Conservation (phyloP, 2,329 filamentous ascomycete genomes). For the Akanthomyces uredinophilus region DNA sequence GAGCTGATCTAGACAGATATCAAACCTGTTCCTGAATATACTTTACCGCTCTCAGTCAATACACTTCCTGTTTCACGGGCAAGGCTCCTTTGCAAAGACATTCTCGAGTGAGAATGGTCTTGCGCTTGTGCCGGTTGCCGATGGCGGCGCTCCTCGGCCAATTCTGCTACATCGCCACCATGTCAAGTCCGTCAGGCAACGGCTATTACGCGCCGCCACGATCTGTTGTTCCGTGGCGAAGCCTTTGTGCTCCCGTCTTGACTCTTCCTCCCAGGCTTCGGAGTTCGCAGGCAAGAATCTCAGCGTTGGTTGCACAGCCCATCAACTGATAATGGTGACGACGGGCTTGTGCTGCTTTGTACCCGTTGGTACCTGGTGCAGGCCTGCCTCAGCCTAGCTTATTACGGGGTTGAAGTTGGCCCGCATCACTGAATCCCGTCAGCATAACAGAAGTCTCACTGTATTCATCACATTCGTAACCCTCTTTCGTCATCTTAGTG, state of each 20-base stretch:
- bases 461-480: background rate
- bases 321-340: background rate
- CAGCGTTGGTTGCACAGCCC: background rate
- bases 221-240: no score
- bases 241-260: background rate
- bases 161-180: background rate
- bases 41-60: no score
- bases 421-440: slow-evolving; percentile 5
- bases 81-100: no score
- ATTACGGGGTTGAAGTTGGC: background rate
- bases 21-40: no score
- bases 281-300: background rate
- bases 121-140: background rate
- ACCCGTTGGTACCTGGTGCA: slow-evolving; percentile 6
- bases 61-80: no score
- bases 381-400: background rate
- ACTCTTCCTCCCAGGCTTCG: background rate
- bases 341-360: background rate
- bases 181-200: background rate
- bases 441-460: background rate
- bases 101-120: no score
- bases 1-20: no score
- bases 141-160: background rate
- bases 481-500: slow-evolving; percentile 5
- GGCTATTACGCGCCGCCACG: background rate